Percentiles rank a stretch among this genome's conserved stretches.
Conservation (phyloP, 495 filamentous ascomycete genomes). For the Xylaria sp. region DNA sequence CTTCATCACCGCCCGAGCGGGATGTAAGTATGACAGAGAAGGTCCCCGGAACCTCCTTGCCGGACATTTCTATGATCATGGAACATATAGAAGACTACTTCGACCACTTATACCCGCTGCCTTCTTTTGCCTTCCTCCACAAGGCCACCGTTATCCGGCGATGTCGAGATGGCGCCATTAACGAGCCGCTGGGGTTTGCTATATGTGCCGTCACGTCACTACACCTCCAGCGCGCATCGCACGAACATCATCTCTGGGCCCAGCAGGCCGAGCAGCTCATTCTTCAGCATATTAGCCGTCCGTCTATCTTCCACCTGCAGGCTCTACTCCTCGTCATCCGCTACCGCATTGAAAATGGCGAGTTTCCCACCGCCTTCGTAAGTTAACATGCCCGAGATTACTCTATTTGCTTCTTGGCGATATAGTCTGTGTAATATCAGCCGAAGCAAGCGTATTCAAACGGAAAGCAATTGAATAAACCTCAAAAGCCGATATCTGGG, state of each 20-base stretch:
- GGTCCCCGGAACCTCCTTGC: not conserved
- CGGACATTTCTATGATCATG: slow-evolving; percentile 24
- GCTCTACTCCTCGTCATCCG: slow-evolving; percentile 40
- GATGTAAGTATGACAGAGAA: slow-evolving; percentile 16
- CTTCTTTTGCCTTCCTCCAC: slow-evolving; percentile 40
- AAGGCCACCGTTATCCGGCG: slow-evolving; percentile 37
- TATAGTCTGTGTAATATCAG: not conserved
- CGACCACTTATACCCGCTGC: slow-evolving; percentile 39
- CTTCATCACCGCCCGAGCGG: not conserved
- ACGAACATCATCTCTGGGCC: slow-evolving; percentile 35
- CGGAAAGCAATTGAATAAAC: not conserved
- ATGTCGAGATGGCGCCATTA: slow-evolving; percentile 33
- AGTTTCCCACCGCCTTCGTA: slow-evolving; percentile 38
- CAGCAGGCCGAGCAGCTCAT: slow-evolving; percentile 39
- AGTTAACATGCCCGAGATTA: not conserved
- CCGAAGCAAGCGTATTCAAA: not conserved
- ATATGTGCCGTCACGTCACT: slow-evolving; percentile 40
- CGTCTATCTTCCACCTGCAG: slow-evolving; percentile 41
- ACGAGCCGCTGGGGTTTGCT: slow-evolving; percentile 35
- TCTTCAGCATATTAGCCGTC: slow-evolving; percentile 37
- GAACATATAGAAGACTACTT: slow-evolving; percentile 40
- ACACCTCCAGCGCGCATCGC: slow-evolving; percentile 35
- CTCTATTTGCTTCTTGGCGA: not conserved
- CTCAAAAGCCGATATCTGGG: too few species aligned
- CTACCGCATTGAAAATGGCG: slow-evolving; percentile 38